A percentile compares a stretch with the other conserved stretches of the same genome.
Conservation (phyloP, 768 basidiomycete species). For the Boletellus ananas region DNA sequence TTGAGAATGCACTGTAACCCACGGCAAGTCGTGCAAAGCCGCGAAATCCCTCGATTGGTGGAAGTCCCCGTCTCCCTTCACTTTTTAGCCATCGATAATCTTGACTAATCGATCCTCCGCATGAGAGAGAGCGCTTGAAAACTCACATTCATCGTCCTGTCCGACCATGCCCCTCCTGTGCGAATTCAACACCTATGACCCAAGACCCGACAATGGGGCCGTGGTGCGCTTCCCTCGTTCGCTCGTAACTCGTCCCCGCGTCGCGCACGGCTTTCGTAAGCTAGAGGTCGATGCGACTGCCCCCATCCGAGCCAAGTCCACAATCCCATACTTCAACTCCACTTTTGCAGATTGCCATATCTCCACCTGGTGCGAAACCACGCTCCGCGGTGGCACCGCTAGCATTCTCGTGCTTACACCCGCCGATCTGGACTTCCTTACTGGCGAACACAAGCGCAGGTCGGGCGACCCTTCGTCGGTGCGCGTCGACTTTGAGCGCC, state of each 20-base stretch:
- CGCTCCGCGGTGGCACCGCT: background rate
- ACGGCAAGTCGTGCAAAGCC: too few relatives aligned
- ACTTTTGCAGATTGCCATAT: conserved; percentile 9
- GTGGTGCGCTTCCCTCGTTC: conserved; percentile 11
- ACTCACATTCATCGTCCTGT: too few relatives aligned
- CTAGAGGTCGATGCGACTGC: conserved; percentile 6
- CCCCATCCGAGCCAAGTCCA: conserved; percentile 13
- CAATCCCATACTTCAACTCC: conserved; percentile 1
- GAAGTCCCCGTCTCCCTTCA: too few relatives aligned
- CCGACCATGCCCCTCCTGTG: conserved; percentile 12
- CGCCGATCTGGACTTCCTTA: conserved; percentile 12
- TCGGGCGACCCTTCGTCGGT: background rate
- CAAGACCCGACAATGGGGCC: conserved; percentile 6
- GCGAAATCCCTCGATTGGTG: too few relatives aligned
- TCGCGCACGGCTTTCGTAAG: conserved; percentile 11
- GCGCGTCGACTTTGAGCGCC: conserved; percentile 11
- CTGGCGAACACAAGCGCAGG: conserved; percentile 6
- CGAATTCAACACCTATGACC: conserved; percentile 9
- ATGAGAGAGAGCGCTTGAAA: too few relatives aligned
- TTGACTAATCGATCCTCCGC: too few relatives aligned
- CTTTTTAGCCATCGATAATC: too few relatives aligned
- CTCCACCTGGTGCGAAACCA: background rate
- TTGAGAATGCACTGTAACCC: too few relatives aligned
- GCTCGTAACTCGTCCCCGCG: conserved; percentile 15
- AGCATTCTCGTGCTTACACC: conserved; percentile 6